Evolutionary conservation across 129 eudicot species (phyloP).

Genomic region (Helianthus tuberosus): DNA sequence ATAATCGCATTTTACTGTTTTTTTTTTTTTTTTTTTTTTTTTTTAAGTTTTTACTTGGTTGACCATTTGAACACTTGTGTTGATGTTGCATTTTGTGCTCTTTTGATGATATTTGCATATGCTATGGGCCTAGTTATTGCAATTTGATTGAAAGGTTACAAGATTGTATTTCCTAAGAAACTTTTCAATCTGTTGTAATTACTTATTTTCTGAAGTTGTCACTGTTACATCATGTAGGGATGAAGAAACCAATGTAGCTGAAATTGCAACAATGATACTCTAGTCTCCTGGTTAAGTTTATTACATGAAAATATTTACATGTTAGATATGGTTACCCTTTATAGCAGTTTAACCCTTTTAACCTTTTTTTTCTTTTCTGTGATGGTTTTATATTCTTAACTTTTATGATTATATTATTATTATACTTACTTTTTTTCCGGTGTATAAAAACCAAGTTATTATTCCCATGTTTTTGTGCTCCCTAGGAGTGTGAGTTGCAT

Average conservation of each 20-base stretch:
- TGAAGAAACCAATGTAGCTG: conserved; percentile 26
- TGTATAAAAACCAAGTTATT: too few species aligned
- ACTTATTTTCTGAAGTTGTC: not conserved
- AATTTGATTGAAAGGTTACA: not conserved
- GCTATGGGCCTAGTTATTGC: not conserved
- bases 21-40: not conserved
- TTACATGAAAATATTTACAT: not conserved
- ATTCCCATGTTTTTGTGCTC: too few species aligned
- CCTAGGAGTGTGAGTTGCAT: too few species aligned
- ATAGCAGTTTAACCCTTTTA: not conserved
- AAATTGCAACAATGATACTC: not conserved
- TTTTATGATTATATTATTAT: not conserved
- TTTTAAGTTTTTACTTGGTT: not conserved
- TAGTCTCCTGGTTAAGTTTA: not conserved
- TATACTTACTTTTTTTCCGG: too few species aligned
- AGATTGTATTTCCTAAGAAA: not conserved
- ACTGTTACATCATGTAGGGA: conserved; percentile 15
- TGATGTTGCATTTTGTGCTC: not conserved
- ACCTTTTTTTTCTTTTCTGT: not conserved
- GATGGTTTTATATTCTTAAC: not conserved
- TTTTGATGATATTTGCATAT: not conserved
- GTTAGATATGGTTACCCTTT: conserved; percentile 2
- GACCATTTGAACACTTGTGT: too few species aligned
- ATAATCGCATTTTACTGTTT: too few species aligned
- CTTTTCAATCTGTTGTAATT: not conserved